These are phyloP conservation scores for Phoma sp. DNA, from an alignment of 2,329 filamentous ascomycete genomes.

Conservation along the genomic window DNA sequence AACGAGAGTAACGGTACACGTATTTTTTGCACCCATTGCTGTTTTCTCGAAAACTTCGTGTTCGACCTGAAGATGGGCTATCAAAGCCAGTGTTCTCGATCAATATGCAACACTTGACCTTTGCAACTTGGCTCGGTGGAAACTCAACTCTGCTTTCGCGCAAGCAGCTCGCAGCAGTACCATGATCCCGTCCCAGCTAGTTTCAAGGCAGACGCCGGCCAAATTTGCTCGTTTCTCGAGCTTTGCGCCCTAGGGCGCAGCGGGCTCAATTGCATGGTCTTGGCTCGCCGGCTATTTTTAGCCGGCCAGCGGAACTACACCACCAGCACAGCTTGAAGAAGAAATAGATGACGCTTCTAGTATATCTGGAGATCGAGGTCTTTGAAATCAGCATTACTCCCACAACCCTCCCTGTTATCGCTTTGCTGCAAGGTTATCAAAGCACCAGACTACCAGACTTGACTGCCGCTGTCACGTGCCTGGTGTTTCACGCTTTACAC, in stretches of 20 bases:
- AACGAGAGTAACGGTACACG: not conserved
- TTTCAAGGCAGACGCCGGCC: not conserved
- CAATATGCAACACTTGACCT: too few relatives aligned
- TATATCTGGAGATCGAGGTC: not conserved
- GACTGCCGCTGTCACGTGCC: not conserved
- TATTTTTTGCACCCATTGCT: too few relatives aligned
- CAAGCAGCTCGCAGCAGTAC: too few relatives aligned
- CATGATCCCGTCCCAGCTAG: too few relatives aligned
- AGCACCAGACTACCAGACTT: not conserved
- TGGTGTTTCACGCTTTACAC: not conserved
- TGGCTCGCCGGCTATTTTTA: slow-evolving; percentile 20
- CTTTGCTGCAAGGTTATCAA: too few relatives aligned
- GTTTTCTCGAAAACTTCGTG: too few relatives aligned
- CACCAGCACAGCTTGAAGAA: not conserved
- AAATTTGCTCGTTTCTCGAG: not conserved
- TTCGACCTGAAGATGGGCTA: too few relatives aligned
- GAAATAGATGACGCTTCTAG: not conserved
- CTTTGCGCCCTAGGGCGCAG: not conserved
- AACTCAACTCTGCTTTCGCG: too few relatives aligned
- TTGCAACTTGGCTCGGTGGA: too few relatives aligned
- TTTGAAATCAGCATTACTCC: not conserved
- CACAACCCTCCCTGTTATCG: too few relatives aligned
- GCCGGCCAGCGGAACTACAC: slow-evolving; percentile 5
- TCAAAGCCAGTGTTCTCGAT: too few relatives aligned
- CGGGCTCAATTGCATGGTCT: slow-evolving; percentile 3